phyloP scores from a whole-genome alignment of 2,329 filamentous ascomycete genomes.

The Fusarium sterilihyphosum region DNA sequence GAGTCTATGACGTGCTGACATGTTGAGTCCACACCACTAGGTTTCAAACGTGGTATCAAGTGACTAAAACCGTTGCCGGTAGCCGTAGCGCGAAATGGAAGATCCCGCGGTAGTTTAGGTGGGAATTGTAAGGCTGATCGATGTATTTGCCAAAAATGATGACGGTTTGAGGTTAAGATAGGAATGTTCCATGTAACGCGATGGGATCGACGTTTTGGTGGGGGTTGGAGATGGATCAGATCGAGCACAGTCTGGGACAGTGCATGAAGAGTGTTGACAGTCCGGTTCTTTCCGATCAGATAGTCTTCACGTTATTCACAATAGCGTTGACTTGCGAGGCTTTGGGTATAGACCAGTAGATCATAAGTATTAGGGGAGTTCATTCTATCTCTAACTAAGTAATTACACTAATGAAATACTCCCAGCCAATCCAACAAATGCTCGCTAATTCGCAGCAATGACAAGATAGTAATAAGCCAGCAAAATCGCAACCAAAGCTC shows the following conservation, averaged over 20 bases:
- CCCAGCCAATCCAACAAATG: background rate
- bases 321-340: no score
- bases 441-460: slow-evolving; percentile 12
- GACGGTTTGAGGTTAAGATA: background rate
- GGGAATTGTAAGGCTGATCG: background rate
- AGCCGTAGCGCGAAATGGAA: background rate
- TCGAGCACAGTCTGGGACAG: background rate
- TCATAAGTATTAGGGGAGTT: background rate
- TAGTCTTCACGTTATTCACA: background rate
- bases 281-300: background rate
- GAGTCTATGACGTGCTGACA: slow-evolving; percentile 23
- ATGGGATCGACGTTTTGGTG: background rate
- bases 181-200: background rate
- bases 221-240: background rate
- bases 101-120: background rate
- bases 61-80: background rate
- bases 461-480: slow-evolving; percentile 19
- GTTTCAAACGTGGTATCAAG: background rate
- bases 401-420: background rate
- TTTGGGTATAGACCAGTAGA: no score
- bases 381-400: background rate
- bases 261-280: background rate
- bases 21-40: background rate
- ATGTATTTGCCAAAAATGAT: background rate
- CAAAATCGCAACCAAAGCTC: slow-evolving; percentile 12